These are phyloP conservation scores for Stemphylium beticola DNA, from an alignment of 2,329 filamentous ascomycete genomes.

Conservation along the genomic window DNA sequence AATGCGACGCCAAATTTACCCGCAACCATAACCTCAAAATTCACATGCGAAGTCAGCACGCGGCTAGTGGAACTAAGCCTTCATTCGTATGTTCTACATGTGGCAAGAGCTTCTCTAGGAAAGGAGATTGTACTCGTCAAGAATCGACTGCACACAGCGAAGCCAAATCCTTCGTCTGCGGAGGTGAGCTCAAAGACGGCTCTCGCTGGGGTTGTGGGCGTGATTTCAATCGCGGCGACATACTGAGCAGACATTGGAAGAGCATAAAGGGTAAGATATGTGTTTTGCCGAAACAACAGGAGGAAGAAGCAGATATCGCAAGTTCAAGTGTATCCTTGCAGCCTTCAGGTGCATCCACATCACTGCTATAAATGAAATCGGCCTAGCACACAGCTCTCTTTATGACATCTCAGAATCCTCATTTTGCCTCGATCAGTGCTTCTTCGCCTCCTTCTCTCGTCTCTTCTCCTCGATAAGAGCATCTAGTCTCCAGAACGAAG, in stretches of 20 bases:
- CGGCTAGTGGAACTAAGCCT: background rate
- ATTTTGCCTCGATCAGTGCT: conserved; percentile 10
- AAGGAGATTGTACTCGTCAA: conserved; percentile 16
- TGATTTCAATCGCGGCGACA: conserved; percentile 13
- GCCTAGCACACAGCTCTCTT: no score
- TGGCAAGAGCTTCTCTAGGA: conserved; percentile 11
- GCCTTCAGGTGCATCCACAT: background rate
- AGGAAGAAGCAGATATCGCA: conserved; percentile 4
- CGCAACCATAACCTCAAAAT: conserved; percentile 11
- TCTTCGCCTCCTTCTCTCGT: conserved; percentile 43
- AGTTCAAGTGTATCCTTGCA: background rate
- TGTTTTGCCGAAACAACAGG: conserved; percentile 4
- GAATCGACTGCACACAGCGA: conserved; percentile 8
- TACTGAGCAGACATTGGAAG: conserved; percentile 18
- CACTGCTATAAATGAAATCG: no score
- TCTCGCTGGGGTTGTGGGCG: conserved; percentile 18
- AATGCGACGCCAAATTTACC: conserved; percentile 9
- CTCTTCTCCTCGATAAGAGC: conserved; percentile 32
- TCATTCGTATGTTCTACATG: conserved; percentile 7
- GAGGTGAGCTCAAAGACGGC: conserved; percentile 14
- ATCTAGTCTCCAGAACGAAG: conserved; percentile 52
- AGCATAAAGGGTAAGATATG: conserved; percentile 15
- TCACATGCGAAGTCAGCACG: conserved; percentile 13
- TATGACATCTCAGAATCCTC: no score
- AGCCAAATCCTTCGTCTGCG: conserved; percentile 8